Evolutionary conservation across 2,329 filamentous ascomycete species (phyloP).

Genomic region (Aureobasidium sp.): DNA sequence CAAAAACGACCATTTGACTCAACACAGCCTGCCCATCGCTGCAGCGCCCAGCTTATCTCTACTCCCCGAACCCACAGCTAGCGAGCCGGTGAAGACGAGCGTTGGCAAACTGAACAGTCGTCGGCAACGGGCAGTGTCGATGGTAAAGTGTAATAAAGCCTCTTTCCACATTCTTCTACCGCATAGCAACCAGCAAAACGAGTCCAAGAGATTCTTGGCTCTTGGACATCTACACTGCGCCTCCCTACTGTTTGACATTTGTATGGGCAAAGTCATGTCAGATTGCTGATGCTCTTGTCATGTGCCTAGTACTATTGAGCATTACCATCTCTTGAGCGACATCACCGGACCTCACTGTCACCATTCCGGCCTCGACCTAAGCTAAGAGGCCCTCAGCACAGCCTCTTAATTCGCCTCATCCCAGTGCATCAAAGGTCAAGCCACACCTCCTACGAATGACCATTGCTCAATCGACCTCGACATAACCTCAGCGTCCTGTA

Average conservation of each 20-base stretch:
- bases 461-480: not conserved
- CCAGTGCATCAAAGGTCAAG: conserved; percentile 5
- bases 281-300: conserved; percentile 9
- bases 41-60: not conserved
- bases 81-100: conserved; percentile 4
- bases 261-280: conserved; percentile 5
- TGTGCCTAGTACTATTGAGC: conserved; percentile 6
- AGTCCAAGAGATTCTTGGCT: conserved; percentile 7
- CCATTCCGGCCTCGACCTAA: not conserved
- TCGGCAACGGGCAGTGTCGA: not conserved
- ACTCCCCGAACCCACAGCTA: not conserved
- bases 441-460: conserved; percentile 5
- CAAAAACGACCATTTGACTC: conserved; percentile 8
- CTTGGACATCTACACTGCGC: conserved; percentile 10
- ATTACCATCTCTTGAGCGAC: conserved; percentile 1
- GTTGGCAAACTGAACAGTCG: not conserved
- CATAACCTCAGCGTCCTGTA: conserved; percentile 1
- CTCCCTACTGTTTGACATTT: conserved; percentile 7
- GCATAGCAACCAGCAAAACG: conserved; percentile 6
- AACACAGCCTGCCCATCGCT: conserved; percentile 3
- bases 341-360: not conserved
- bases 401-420: conserved; percentile 3
- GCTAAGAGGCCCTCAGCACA: not conserved
- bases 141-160: conserved; percentile 15
- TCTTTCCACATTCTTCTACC: conserved; percentile 4